Evolutionary conservation across 2,329 filamentous ascomycete genomes (phyloP), one percentile per base, ranked within the genome.

Genomic region (Drechslerella dactyloides): DNA sequence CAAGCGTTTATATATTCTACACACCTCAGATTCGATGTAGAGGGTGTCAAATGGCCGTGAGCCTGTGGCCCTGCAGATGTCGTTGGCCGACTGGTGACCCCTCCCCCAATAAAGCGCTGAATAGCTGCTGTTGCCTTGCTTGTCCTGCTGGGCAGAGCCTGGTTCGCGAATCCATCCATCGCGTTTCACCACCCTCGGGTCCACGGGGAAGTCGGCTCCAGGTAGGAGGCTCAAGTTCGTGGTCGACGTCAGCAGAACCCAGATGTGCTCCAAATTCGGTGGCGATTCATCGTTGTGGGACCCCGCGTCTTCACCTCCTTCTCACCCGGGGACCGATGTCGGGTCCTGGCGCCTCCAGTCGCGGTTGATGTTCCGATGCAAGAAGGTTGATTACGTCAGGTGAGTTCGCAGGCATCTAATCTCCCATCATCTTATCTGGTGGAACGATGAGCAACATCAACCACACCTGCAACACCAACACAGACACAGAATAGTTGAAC

Each of bases 81-180:
- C 27, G 66, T 59, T 15, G 66, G 66, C 37, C 66, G 53, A 13
- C 66, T 70, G 2, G 59, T 64, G 19, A 50, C 57, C 40, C 66
- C 66, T 51, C 59, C 59, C 37, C 66, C 66, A 54, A 70, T 70
- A 42, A 70, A 70, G 33, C 66, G 55, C 30, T 62, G 66, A 19
- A 70, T 62, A 60, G 65, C 65, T 58, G 65, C 65, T 40, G 65
- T 62, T n/a, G 66, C 66, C 24, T 62, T 62, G 42, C 59, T 62
- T 23, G 66, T 58, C 33, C 66, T 51, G 35, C 35, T 64, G 40
- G 60, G 58, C 48, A 70, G 56, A 54, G 51, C 51, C 17, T 59
- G 46, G 44, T 69, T 58, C 40, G 44, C 58, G 33, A 70, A 70
- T 54, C 58, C 53, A 59, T 70, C 66, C 66, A 70, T 70, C 48